Base-by-base conservation (phyloP, 1,284 basidiomycete species). In the Ceraceosorus guamensis region DNA sequence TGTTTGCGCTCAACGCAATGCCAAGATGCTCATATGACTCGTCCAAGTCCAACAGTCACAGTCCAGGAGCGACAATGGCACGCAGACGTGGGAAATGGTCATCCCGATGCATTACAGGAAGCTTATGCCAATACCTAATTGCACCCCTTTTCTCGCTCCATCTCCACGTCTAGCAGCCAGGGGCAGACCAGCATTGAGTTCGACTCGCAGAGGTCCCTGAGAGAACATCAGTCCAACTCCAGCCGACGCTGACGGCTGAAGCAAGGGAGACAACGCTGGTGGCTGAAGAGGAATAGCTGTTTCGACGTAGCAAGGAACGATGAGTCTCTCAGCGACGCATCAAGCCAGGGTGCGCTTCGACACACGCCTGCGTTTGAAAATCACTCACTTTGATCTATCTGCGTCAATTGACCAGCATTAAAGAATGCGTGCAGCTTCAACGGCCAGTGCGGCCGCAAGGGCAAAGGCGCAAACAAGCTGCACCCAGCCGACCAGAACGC, bases 131-230 rank as follows among this genome's bases (percentile, higher is more conserved):
- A 98, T 84, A 3, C 95, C 93, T 30, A 96, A 83, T 73, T 95
- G 91, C 48, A 97, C 79, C 0, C 93, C 95, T 64, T 85, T 85
- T 55, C 87, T 81, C 49, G 81, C 75, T 1, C 85, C 84, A 77
- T 98, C 93, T 49, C 85, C 85, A 66, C 81, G 83, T 48, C 84
- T 84, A 1, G 85, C 85, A 0, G 87, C 82, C 1, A 99, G 78
- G 1, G 93, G 93, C 51, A 97, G 82, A 3, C 91, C 89, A 62
- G 96, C 85, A 76, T 97, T 98, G 62, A 93, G 79, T 77, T 99
- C 95, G 43, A 92, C 81, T 18, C 91, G 80, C 14, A 91, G 81
- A 2, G 88, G 86, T 57, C 89, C 87, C 62, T 92, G 86, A 47
- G 85, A 81, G 73, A 95, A 97, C 48, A 97, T 83, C n/a, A 99